phyloP scores from a whole-genome alignment of 192 early-diverging fungal genomes.

The Geosiphon pyriformis region DNA sequence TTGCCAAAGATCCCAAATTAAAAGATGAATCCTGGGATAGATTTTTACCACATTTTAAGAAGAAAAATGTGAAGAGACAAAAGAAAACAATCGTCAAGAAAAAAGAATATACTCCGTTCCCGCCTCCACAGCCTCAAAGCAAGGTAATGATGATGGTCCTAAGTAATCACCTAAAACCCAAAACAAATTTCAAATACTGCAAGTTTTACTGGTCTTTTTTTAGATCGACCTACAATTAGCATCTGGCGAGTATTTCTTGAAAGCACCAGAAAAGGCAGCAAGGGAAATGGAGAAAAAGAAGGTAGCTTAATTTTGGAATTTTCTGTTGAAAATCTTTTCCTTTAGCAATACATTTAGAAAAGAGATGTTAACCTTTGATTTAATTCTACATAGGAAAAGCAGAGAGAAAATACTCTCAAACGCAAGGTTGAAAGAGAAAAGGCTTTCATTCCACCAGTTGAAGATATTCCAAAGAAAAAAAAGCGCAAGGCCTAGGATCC shows the following conservation, averaged over 20 bases:
- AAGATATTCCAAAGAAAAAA: conserved; percentile 41
- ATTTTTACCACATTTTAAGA: conserved; percentile 96
- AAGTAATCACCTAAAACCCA: not conserved
- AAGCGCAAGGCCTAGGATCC: conserved; percentile 30
- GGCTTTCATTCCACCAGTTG: conserved; percentile 78
- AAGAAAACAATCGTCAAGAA: conserved; percentile 48
- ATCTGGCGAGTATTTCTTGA: conserved; percentile 95
- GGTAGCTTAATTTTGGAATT: conserved; percentile 30
- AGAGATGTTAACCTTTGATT: too few species aligned
- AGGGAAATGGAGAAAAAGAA: conserved; percentile 65
- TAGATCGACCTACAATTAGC: conserved; percentile 85
- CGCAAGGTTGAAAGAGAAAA: conserved; percentile 67
- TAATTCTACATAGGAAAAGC: conserved; percentile 44
- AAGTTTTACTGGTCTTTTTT: not conserved
- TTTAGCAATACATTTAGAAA: not conserved
- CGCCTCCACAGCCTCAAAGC: conserved; percentile 74
- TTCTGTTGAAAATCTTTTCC: not conserved
- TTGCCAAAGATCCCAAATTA: conserved; percentile 94
- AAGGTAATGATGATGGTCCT: conserved; percentile 38
- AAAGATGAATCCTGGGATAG: conserved; percentile 94
- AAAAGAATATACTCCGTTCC: conserved; percentile 88
- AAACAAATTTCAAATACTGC: not conserved
- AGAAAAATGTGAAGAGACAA: conserved; percentile 68
- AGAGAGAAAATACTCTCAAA: conserved; percentile 63
- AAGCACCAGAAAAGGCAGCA: conserved; percentile 60